These are phyloP conservation scores for Diaporthe sp. DNA, from an alignment of 2,329 filamentous ascomycete species.

Conservation along the genomic window DNA sequence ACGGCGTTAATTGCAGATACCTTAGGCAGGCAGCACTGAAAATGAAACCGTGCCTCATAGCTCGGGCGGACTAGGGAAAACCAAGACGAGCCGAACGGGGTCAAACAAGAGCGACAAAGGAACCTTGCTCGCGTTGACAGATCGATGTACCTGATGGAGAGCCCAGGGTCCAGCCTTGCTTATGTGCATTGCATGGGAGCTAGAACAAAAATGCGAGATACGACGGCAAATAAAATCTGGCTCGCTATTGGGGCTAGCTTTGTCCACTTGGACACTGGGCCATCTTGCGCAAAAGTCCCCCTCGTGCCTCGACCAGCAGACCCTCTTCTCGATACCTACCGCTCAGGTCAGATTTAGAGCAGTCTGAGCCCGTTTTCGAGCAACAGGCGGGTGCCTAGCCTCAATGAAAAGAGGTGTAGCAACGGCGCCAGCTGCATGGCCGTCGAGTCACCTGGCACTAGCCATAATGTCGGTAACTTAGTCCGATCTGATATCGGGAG, in stretches of 20 bases:
- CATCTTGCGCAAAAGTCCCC: neutral
- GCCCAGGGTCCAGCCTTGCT: slow-evolving; percentile 36
- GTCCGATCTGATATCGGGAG: slow-evolving; percentile 32
- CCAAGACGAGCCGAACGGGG: slow-evolving; percentile 1
- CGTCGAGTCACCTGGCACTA: slow-evolving; percentile 11
- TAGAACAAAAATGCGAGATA: slow-evolving; percentile 14
- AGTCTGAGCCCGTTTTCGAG: neutral
- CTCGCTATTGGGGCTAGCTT: neutral
- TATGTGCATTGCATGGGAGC: slow-evolving; percentile 33
- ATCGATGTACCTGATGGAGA: slow-evolving; percentile 21
- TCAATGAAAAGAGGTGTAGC: neutral
- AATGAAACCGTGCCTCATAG: slow-evolving; percentile 6
- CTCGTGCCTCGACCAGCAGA: neutral
- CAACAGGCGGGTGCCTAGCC: neutral
- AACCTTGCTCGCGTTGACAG: slow-evolving; percentile 9
- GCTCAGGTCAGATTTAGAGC: neutral
- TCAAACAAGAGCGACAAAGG: slow-evolving; percentile 20
- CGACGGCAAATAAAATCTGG: neutral
- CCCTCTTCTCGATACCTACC: neutral
- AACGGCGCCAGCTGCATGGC: neutral
- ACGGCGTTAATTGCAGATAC: slow-evolving; percentile 25
- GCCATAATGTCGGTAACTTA: slow-evolving; percentile 7
- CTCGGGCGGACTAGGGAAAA: slow-evolving; percentile 9
- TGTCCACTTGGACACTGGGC: slow-evolving; percentile 15
- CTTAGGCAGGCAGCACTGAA: slow-evolving; percentile 36